Conservation (phyloP, 805 yeast species). For the Candida oleophila region DNA sequence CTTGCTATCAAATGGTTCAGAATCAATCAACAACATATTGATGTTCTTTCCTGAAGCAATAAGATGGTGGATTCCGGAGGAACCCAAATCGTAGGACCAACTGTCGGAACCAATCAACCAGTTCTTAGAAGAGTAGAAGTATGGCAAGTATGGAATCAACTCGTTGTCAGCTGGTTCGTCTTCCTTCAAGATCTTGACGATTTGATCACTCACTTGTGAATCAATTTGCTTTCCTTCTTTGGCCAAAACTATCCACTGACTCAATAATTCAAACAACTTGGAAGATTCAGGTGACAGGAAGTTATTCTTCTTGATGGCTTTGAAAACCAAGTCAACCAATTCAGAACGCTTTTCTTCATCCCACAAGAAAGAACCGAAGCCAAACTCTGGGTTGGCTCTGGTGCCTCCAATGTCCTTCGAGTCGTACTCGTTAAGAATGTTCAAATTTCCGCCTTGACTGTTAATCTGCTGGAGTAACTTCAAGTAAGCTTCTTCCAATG, state of each 20-base stretch:
- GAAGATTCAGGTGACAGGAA: slow-evolving; percentile 44
- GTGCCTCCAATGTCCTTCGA: slow-evolving; percentile 46
- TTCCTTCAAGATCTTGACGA: slow-evolving; percentile 41
- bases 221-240: slow-evolving; percentile 33
- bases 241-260: slow-evolving; percentile 67
- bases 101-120: slow-evolving; percentile 95
- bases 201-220: slow-evolving; percentile 24
- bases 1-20: slow-evolving; percentile 62
- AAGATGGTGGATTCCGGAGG: slow-evolving; percentile 86
- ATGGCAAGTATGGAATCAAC: slow-evolving; percentile 46
- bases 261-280: slow-evolving; percentile 53
- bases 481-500: slow-evolving; percentile 72
- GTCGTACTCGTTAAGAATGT: slow-evolving; percentile 59
- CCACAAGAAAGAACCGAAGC: slow-evolving; percentile 73
- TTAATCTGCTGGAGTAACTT: slow-evolving; percentile 73
- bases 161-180: slow-evolving; percentile 38
- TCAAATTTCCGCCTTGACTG: slow-evolving; percentile 41
- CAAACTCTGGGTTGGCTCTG: slow-evolving; percentile 74
- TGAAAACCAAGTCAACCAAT: slow-evolving; percentile 45
- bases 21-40: slow-evolving; percentile 84
- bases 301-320: slow-evolving; percentile 44
- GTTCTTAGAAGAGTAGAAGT: slow-evolving; percentile 48
- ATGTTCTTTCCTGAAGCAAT: slow-evolving; percentile 72
- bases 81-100: slow-evolving; percentile 92
- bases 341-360: slow-evolving; percentile 49